A percentile compares a stretch with the other conserved stretches of the same genome.
phyloP scores from a whole-genome alignment of 306 rosid species.

The Pachyrhizus erosus region DNA sequence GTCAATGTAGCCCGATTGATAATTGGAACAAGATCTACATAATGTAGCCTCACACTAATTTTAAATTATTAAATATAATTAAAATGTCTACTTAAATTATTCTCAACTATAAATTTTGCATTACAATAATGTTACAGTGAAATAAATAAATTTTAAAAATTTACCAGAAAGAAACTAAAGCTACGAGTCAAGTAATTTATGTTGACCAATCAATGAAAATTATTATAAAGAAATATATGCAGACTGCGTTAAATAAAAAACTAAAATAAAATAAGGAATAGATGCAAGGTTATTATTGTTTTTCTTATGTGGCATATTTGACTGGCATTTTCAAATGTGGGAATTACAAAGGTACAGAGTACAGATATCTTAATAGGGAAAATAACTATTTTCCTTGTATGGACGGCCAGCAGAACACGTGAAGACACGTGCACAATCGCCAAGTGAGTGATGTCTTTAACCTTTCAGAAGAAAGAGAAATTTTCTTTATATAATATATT shows the following conservation, averaged over 20 bases:
- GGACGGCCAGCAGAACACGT: slow-evolving; percentile 51
- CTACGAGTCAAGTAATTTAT: neutral
- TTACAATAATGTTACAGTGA: neutral
- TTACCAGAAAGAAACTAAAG: neutral
- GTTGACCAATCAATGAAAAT: neutral
- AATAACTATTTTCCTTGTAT: slow-evolving; percentile 38
- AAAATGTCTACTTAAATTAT: neutral
- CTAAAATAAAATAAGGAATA: neutral
- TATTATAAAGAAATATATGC: neutral
- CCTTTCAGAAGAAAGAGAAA: neutral
- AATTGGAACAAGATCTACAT: neutral
- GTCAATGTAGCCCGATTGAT: neutral
- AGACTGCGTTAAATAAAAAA: neutral
- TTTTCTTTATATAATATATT: neutral
- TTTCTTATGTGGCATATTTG: slow-evolving; percentile 28
- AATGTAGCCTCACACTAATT: too few species aligned
- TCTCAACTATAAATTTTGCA: neutral
- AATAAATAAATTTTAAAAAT: neutral
- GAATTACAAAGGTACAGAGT: slow-evolving; percentile 7
- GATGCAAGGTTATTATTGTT: neutral
- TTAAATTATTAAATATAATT: neutral
- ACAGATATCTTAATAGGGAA: slow-evolving; percentile 33
- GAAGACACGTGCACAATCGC: slow-evolving; percentile 56
- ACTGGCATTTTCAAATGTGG: slow-evolving; percentile 25
- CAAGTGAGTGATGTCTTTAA: neutral